phyloP scores from a whole-genome alignment of 164 flowering plant genomes.

The Euptelea pleiosperma region DNA sequence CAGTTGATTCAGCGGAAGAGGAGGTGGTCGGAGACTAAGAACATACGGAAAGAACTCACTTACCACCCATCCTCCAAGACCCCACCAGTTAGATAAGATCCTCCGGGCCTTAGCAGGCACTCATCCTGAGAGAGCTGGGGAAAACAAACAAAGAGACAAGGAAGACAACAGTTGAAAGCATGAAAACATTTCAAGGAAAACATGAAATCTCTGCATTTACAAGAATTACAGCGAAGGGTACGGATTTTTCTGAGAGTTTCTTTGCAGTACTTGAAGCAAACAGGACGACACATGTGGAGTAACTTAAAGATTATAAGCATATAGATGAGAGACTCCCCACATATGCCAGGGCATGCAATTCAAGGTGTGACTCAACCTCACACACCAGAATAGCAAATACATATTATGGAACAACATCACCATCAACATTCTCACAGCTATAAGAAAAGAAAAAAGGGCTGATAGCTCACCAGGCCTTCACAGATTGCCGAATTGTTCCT shows the following conservation, averaged over 20 bases:
- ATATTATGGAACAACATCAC: slow-evolving; percentile 2
- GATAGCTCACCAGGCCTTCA: slow-evolving; percentile 28
- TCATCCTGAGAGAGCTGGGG: slow-evolving; percentile 21
- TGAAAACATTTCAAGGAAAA: slow-evolving; percentile 4
- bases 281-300: background rate
- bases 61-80: slow-evolving; percentile 32
- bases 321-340: background rate
- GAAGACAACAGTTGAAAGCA: slow-evolving; percentile 2
- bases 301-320: background rate
- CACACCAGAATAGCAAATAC: too few relatives aligned
- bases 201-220: background rate
- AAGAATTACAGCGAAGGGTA: background rate
- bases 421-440: slow-evolving; percentile 13
- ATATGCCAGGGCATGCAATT: slow-evolving; percentile 4
- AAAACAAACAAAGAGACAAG: slow-evolving; percentile 8
- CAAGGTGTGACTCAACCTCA: slow-evolving; percentile 5
- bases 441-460: slow-evolving; percentile 6
- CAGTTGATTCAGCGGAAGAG: slow-evolving; percentile 23
- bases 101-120: slow-evolving; percentile 14
- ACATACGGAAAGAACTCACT: slow-evolving; percentile 30
- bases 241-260: background rate
- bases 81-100: slow-evolving; percentile 15
- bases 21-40: slow-evolving; percentile 29
- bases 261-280: background rate
- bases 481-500: slow-evolving; percentile 12